Percentiles rank a stretch among this genome's conserved stretches.
phyloP scores from a whole-genome alignment of 108 stramenopile species.

The Ochromonas danica region DNA sequence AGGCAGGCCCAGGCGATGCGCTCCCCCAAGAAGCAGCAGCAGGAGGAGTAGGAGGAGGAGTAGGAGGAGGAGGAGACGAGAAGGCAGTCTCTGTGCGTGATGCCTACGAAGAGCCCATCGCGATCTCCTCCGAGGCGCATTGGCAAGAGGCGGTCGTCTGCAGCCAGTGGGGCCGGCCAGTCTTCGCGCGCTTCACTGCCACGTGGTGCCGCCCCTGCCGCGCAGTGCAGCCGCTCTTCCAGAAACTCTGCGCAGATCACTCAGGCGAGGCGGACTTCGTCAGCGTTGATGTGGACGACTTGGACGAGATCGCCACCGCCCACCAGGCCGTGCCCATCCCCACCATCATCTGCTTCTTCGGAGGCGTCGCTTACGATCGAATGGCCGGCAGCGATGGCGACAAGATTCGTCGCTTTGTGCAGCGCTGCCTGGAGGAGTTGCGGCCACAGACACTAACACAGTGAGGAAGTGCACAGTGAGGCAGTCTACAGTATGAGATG shows the following conservation, averaged over 20 bases:
- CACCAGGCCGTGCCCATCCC: background rate
- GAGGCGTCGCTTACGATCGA: too few relatives aligned
- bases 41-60: background rate
- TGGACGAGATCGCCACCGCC: background rate
- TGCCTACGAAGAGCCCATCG: background rate
- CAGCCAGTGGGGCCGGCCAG: too few relatives aligned
- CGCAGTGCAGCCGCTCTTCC: background rate
- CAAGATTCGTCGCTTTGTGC: too few relatives aligned
- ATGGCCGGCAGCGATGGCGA: too few relatives aligned
- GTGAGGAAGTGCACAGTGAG: too few relatives aligned
- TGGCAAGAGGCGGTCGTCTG: too few relatives aligned
- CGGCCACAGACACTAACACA: too few relatives aligned
- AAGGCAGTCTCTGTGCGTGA: background rate
- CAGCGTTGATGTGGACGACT: slow-evolving; percentile 1
- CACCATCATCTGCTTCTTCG: background rate
- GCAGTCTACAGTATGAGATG: too few relatives aligned
- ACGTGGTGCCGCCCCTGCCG: background rate
- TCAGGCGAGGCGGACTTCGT: background rate
- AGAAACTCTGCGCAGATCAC: background rate
- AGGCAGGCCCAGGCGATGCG: too few relatives aligned
- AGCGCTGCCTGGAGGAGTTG: too few relatives aligned
- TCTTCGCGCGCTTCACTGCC: background rate
- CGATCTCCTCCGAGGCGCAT: background rate
- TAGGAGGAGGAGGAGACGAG: background rate
- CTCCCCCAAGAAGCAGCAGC: background rate